A percentile compares a stretch with the other conserved stretches of the same genome.
Conservation (phyloP, 176 grass and related monocot species). For the Phragmites australis region DNA sequence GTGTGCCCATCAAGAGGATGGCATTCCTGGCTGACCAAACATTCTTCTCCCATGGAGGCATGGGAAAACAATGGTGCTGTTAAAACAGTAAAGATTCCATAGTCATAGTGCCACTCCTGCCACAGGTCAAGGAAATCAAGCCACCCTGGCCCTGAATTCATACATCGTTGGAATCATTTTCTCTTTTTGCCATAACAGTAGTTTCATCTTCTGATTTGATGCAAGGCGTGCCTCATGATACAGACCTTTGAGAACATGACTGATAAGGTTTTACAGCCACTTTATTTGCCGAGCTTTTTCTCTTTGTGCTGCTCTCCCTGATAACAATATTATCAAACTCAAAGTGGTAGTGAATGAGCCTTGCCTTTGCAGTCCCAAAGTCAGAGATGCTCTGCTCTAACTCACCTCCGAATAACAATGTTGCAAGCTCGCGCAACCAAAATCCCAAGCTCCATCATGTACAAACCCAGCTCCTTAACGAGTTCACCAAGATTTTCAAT, state of each 20-base stretch:
- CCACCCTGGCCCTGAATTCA: not conserved
- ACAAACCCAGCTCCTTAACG: slow-evolving; percentile 58
- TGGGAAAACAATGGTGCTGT: slow-evolving; percentile 74
- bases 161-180: slow-evolving; percentile 1
- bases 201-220: not conserved
- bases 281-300: slow-evolving; percentile 15
- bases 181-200: not conserved
- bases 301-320: slow-evolving; percentile 39
- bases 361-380: slow-evolving; percentile 71
- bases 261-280: not conserved
- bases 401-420: slow-evolving; percentile 50
- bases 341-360: slow-evolving; percentile 90
- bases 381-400: slow-evolving; percentile 69
- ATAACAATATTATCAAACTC: slow-evolving; percentile 63
- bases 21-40: slow-evolving; percentile 38
- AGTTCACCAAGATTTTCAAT: slow-evolving; percentile 53
- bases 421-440: slow-evolving; percentile 70
- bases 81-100: slow-evolving; percentile 80
- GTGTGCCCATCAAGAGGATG: slow-evolving; percentile 54
- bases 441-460: slow-evolving; percentile 89
- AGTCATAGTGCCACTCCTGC: slow-evolving; percentile 98
- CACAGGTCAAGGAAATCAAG: slow-evolving; percentile 53
- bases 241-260: not conserved
- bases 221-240: not conserved
- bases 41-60: slow-evolving; percentile 33